A percentile compares a stretch with the other conserved stretches of the same genome.
These are phyloP conservation scores for Metarhizium anisopliae DNA, from an alignment of 2,329 filamentous ascomycete species.

Conservation along the genomic window DNA sequence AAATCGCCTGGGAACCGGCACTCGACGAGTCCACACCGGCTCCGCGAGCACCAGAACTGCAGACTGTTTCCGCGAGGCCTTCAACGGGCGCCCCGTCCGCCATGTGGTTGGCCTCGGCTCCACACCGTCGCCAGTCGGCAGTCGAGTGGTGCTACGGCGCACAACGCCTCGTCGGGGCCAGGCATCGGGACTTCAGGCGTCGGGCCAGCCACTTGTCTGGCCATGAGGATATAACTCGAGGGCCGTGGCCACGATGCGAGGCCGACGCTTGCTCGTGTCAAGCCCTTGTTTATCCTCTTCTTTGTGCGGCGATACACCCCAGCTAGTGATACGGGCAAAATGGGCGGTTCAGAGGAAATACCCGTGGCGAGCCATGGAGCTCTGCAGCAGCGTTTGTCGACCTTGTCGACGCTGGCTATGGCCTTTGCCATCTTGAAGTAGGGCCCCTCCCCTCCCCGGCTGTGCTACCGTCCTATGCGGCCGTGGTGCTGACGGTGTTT, in stretches of 20 bases:
- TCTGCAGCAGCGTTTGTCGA: constrained; percentile 23
- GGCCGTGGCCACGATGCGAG: no score
- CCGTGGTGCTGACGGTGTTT: not conserved
- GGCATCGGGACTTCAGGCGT: no score
- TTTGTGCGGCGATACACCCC: not conserved
- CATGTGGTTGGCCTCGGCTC: no score
- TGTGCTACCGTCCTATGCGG: not conserved
- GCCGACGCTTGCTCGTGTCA: no score
- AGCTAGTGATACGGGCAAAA: not conserved
- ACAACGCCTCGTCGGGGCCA: not conserved
- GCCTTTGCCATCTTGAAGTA: constrained; percentile 36
- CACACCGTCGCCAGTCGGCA: no score
- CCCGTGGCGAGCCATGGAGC: not conserved
- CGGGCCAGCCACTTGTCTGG: not conserved
- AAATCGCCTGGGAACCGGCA: no score
- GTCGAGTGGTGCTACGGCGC: not conserved
- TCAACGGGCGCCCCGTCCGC: no score
- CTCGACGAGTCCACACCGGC: no score
- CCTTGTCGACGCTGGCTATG: constrained; percentile 26
- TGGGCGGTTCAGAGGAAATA: not conserved
- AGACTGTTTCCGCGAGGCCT: no score
- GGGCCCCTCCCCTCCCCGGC: not conserved
- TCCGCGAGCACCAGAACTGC: no score
- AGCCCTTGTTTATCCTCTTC: no score
- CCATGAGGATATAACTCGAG: not conserved